Percentiles rank a stretch among this genome's conserved stretches.
Evolutionary conservation across 192 early-diverging fungal genomes (phyloP).

Genomic region (Umbelopsis sp.): DNA sequence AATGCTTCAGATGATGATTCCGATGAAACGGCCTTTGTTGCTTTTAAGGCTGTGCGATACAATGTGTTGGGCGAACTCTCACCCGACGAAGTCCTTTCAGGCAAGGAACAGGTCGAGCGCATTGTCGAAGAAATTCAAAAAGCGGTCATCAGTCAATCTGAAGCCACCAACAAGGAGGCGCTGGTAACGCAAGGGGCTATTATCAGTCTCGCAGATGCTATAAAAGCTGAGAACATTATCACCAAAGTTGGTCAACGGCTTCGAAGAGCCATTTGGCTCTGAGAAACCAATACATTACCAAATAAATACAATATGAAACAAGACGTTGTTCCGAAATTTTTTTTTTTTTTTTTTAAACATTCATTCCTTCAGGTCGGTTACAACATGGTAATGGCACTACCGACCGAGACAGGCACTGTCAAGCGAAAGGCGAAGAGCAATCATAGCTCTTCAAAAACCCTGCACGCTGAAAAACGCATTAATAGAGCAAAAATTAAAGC

Average conservation of each 20-base stretch:
- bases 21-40: slow-evolving; percentile 28
- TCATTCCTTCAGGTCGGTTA: background rate
- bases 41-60: slow-evolving; percentile 46
- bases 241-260: slow-evolving; percentile 12
- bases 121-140: slow-evolving; percentile 40
- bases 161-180: background rate
- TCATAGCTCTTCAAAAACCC: background rate
- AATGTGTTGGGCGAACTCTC: slow-evolving; percentile 44
- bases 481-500: slow-evolving; percentile 49
- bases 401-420: background rate
- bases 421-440: background rate
- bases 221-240: slow-evolving; percentile 14
- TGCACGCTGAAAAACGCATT: slow-evolving; percentile 32
- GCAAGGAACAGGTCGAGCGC: slow-evolving; percentile 33
- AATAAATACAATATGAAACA: slow-evolving; percentile 5
- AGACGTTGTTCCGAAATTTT: background rate
- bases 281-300: background rate
- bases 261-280: slow-evolving; percentile 6
- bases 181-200: background rate
- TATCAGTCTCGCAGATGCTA: background rate
- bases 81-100: slow-evolving; percentile 24
- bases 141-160: slow-evolving; percentile 2
- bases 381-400: slow-evolving; percentile 13
- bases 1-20: background rate
- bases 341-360: background rate